These are phyloP conservation scores for Trametes cingulata DNA, from an alignment of 768 basidiomycete genomes.

Conservation along the genomic window DNA sequence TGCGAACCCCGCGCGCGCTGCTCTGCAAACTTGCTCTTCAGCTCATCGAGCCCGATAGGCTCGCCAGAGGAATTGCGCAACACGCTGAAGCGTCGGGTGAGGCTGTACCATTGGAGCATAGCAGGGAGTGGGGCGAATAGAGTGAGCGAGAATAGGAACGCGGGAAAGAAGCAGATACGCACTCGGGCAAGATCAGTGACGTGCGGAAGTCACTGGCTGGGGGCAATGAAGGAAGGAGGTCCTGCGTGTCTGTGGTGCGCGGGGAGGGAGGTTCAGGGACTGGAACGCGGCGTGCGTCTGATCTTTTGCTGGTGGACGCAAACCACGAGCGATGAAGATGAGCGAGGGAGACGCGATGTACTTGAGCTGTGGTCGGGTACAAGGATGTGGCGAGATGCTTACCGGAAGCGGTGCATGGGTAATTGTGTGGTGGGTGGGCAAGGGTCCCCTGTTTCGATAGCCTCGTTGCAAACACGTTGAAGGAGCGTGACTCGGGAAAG, in stretches of 20 bases:
- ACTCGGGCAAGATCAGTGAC: conserved; percentile 85
- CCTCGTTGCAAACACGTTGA: conserved; percentile 77
- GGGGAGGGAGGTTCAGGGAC: conserved; percentile 33
- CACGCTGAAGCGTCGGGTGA: conserved; percentile 80
- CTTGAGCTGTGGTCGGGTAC: conserved; percentile 29
- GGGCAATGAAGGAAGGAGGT: conserved; percentile 57
- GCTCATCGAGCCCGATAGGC: conserved; percentile 62
- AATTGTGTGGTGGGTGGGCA: conserved; percentile 18
- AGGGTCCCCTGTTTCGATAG: conserved; percentile 23
- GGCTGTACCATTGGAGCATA: conserved; percentile 46
- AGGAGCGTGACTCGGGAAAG: conserved; percentile 25
- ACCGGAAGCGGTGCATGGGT: conserved; percentile 83
- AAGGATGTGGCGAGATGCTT: conserved; percentile 38
- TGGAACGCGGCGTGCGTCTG: conserved; percentile 61
- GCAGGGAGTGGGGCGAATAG: conserved; percentile 20
- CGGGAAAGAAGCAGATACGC: conserved; percentile 37
- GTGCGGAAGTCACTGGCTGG: conserved; percentile 80
- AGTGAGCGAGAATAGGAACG: conserved; percentile 14
- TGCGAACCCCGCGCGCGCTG: conserved; percentile 70
- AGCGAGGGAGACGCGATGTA: conserved; percentile 1
- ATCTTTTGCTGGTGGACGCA: conserved; percentile 62
- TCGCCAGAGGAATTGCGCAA: conserved; percentile 69
- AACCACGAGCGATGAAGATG: conserved; percentile 13
- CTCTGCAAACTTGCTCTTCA: conserved; percentile 68
- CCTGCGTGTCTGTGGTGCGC: conserved; percentile 31